Evolutionary conservation across 768 basidiomycete genomes (phyloP).

Genomic region (Gymnopilus junonius): DNA sequence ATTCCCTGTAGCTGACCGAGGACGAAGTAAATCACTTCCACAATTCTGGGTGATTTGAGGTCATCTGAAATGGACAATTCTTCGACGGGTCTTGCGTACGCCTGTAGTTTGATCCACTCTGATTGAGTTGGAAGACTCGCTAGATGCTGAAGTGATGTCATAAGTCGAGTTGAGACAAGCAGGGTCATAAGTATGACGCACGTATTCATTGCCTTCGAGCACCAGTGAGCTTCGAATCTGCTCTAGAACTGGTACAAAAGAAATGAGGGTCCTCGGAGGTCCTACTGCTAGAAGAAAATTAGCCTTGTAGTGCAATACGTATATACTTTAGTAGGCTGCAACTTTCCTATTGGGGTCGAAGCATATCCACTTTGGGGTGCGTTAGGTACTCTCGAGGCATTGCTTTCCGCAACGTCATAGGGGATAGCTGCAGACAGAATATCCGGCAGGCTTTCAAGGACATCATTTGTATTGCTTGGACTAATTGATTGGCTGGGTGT

Average conservation of each 20-base stretch:
- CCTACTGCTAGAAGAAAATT: neutral
- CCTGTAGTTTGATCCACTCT: neutral
- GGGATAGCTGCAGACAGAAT: too few species aligned
- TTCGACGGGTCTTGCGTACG: neutral
- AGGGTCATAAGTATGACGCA: neutral
- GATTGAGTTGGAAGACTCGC: neutral
- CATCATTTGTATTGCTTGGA: too few species aligned
- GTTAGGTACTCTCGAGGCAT: too few species aligned
- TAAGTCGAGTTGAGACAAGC: too few species aligned
- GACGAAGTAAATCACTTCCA: neutral
- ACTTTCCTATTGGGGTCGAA: too few species aligned
- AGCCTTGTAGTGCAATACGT: too few species aligned
- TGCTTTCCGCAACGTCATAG: too few species aligned
- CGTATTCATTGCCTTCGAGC: neutral
- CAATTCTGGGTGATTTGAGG: neutral
- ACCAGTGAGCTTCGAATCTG: neutral
- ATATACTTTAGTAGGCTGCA: too few species aligned
- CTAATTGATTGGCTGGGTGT: too few species aligned
- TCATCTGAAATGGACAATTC: neutral
- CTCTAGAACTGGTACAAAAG: neutral
- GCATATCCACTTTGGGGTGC: too few species aligned
- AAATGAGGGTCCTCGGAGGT: neutral
- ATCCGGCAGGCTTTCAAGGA: too few species aligned
- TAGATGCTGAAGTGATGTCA: neutral
- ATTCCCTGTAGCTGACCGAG: conserved; percentile 5